phyloP scores from a whole-genome alignment of 495 filamentous ascomycete genomes.

The Copromyces sp. region DNA sequence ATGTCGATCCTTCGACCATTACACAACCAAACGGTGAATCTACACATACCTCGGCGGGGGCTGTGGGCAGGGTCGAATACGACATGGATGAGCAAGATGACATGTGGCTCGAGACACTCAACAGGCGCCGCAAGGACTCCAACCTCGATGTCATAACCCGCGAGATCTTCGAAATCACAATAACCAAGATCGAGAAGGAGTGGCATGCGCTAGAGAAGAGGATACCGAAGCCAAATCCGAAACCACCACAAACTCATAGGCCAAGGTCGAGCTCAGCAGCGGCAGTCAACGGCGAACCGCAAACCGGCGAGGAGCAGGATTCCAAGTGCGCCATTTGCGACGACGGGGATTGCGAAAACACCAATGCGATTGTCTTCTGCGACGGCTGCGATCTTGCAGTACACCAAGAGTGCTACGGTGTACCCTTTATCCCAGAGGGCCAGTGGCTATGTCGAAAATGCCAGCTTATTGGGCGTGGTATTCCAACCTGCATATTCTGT shows the following conservation, averaged over 20 bases:
- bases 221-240: slow-evolving; percentile 92
- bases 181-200: slow-evolving; percentile 98
- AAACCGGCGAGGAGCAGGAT: slow-evolving; percentile 87
- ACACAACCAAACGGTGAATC: slow-evolving; percentile 52
- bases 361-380: slow-evolving; percentile 99
- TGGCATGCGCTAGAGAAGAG: slow-evolving; percentile 94
- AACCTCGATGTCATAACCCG: slow-evolving; percentile 75
- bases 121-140: slow-evolving; percentile 58
- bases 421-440: slow-evolving; percentile 96
- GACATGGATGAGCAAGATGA: slow-evolving; percentile 99
- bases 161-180: slow-evolving; percentile 91
- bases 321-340: slow-evolving; percentile 97
- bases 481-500: slow-evolving; percentile 95
- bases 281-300: slow-evolving; percentile 81
- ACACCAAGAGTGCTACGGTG: slow-evolving; percentile 98
- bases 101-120: slow-evolving; percentile 83
- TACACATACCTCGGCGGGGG: slow-evolving; percentile 22
- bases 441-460: slow-evolving; percentile 98
- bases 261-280: slow-evolving; percentile 86
- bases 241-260: slow-evolving; percentile 84
- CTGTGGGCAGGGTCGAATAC: slow-evolving; percentile 80
- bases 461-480: slow-evolving; percentile 83
- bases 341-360: slow-evolving; percentile 97
- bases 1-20: slow-evolving; percentile 55
- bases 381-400: slow-evolving; percentile 97